Base-by-base conservation (phyloP, 768 basidiomycete species). In the Leucocoprinus leucothites region DNA sequence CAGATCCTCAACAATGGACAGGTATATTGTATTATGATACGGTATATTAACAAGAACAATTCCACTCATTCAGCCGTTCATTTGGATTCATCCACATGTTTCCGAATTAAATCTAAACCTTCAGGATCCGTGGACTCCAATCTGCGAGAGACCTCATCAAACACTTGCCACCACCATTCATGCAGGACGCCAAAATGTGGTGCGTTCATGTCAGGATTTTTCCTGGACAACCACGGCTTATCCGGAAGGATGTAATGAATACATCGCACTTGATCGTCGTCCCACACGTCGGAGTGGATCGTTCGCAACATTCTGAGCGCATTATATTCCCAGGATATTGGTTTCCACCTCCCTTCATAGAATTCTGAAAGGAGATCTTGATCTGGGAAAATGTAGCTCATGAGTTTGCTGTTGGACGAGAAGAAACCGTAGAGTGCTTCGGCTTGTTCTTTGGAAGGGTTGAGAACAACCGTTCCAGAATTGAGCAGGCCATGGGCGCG, bases 321-420 rank as follows among this genome's bases (percentile, higher is more conserved):
- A 63, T 99, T 99, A 69, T 94, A 95, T 58, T 84, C 84, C 84
- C 90, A 97, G 1, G 86, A 81, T 38, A 96, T 70, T 3, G 90
- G 86, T 51, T 74, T 79, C 90, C 91, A 94, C 65, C 69, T 84
- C 16, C 87, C 88, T 53, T 77, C 69, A 74, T 96, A 98, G 65
- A 84, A 82, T 28, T 79, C 81, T 1, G 94, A 81, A 28, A 98
- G 81, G 28, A 97, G 78, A 62, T 99, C 96, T 68, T 99, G 96
- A 69, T 99, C 96, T 1, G 93, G 86, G 67, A 98, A 97, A 43
- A 65, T 69, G 62, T 76, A 82, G 31, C 69, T 71, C 16, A 70
- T 26, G 52, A 80, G 71, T 50, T 67, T 67, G 47, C 68, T 71
- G 57, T 65, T 67, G 5, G 74, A 74, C 9, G 73, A 70, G 31